phyloP scores from a whole-genome alignment of 2,329 filamentous ascomycete species.

The Geoglossum cookeanum region DNA sequence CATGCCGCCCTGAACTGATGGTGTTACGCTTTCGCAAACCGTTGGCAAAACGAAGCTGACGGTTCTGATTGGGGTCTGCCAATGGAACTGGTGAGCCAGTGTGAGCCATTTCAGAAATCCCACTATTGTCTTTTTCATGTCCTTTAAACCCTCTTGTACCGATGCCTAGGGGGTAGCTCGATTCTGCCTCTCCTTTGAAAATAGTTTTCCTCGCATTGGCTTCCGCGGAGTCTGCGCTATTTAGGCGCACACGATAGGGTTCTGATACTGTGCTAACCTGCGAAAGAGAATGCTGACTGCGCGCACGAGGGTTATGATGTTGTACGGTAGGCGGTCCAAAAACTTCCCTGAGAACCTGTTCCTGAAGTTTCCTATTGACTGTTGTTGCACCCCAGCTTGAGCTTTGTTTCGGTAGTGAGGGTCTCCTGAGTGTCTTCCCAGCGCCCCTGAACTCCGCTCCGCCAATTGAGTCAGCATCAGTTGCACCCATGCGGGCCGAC shows the following conservation, averaged over 20 bases:
- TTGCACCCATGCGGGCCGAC: background rate
- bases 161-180: background rate
- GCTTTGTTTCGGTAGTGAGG: constrained; percentile 7
- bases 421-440: background rate
- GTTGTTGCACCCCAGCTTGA: constrained; percentile 74
- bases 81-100: background rate
- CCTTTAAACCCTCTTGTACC: background rate
- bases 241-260: constrained; percentile 9
- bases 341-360: constrained; percentile 83
- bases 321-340: constrained; percentile 72
- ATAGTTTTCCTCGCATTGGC: constrained; percentile 9
- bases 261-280: constrained; percentile 15
- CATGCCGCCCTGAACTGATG: constrained; percentile 34
- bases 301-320: constrained; percentile 54
- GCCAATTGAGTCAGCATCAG: background rate
- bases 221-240: constrained; percentile 9
- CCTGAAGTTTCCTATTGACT: constrained; percentile 70
- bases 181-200: background rate
- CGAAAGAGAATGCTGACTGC: constrained; percentile 45
- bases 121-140: background rate
- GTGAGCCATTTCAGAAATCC: background rate
- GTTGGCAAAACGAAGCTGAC: constrained; percentile 59
- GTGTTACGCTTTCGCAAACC: constrained; percentile 63
- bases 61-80: background rate
- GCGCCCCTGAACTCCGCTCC: background rate